A percentile compares a stretch with the other conserved stretches of the same genome.
Evolutionary conservation across 2,329 filamentous ascomycete species (phyloP).

Genomic region (Trichocomaceae sp.): DNA sequence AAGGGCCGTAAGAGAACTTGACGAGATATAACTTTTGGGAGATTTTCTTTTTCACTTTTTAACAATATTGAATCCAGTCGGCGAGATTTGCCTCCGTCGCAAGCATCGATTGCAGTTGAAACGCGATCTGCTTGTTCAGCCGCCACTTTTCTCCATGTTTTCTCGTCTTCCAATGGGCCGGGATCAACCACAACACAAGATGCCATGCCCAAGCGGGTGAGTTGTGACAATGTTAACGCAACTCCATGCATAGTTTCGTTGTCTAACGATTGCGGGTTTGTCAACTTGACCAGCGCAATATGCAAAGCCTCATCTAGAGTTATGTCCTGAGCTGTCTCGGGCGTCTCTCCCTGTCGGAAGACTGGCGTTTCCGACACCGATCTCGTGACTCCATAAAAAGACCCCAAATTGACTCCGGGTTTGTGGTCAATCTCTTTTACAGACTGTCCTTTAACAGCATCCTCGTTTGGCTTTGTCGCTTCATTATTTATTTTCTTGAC

Average conservation of each 20-base stretch:
- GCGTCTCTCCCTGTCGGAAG: conserved; percentile 50
- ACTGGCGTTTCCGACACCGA: conserved; percentile 55
- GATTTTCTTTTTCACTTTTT: conserved; percentile 28
- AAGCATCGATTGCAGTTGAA: conserved; percentile 65
- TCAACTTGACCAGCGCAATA: conserved; percentile 79
- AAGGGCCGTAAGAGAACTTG: conserved; percentile 59
- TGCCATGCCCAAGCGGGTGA: conserved; percentile 71
- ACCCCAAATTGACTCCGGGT: conserved; percentile 55
- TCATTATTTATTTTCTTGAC: conserved; percentile 29
- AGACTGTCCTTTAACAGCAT: conserved; percentile 21
- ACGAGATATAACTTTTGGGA: conserved; percentile 34
- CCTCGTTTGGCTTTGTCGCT: conserved; percentile 23
- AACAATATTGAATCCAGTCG: conserved; percentile 56
- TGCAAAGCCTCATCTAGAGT: conserved; percentile 51
- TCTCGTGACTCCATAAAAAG: conserved; percentile 52
- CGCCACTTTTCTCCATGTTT: conserved; percentile 41
- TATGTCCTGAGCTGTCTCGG: conserved; percentile 26
- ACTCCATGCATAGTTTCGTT: conserved; percentile 66
- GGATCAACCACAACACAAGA: conserved; percentile 75
- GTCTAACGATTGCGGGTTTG: conserved; percentile 63
- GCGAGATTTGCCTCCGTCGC: conserved; percentile 61
- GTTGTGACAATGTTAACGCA: conserved; percentile 74
- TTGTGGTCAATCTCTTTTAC: conserved; percentile 26
- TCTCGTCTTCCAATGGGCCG: conserved; percentile 43
- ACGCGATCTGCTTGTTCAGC: conserved; percentile 65